Conservation (phyloP, 1,284 basidiomycete species). For the Hypsizygus ulmarius region DNA sequence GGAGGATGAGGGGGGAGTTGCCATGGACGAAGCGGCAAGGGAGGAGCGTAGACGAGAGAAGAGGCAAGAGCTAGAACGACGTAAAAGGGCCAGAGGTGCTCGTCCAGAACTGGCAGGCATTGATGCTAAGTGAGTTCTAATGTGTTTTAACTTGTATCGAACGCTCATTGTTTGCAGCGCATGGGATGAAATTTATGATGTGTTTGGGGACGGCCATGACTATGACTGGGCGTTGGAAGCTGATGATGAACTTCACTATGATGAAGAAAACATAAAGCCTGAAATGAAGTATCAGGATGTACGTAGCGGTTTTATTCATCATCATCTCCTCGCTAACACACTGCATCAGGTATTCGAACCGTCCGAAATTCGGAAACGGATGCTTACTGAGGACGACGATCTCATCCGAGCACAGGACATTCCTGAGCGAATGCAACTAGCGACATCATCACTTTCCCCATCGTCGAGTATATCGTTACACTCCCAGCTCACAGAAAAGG, state of each 20-base stretch:
- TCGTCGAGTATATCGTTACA: conserved; percentile 67
- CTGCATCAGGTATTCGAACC: conserved; percentile 89
- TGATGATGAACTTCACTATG: conserved; percentile 65
- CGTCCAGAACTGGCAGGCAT: conserved; percentile 83
- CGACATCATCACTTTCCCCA: conserved; percentile 78
- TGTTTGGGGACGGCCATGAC: conserved; percentile 96
- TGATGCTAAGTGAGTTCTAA: conserved; percentile 72
- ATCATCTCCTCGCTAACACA: conserved; percentile 10
- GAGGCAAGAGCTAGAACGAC: conserved; percentile 62
- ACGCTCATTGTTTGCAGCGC: conserved; percentile 54
- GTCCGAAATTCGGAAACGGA: conserved; percentile 88
- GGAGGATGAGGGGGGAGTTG: conserved; percentile 70
- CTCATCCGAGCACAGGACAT: conserved; percentile 88
- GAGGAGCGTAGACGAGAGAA: conserved; percentile 72
- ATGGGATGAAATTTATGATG: conserved; percentile 96
- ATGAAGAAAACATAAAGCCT: conserved; percentile 60
- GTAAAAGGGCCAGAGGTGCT: conserved; percentile 55
- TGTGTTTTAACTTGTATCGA: conserved; percentile 8
- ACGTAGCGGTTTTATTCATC: conserved; percentile 30
- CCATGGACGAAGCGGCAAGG: conserved; percentile 70
- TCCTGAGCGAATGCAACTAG: conserved; percentile 95
- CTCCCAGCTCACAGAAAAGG: conserved; percentile 63
- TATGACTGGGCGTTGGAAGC: conserved; percentile 92
- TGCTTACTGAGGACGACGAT: conserved; percentile 95
- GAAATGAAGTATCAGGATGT: conserved; percentile 92